Base-by-base conservation (phyloP, 371 early-diverging fungal species). In the Nematocida sp. region DNA sequence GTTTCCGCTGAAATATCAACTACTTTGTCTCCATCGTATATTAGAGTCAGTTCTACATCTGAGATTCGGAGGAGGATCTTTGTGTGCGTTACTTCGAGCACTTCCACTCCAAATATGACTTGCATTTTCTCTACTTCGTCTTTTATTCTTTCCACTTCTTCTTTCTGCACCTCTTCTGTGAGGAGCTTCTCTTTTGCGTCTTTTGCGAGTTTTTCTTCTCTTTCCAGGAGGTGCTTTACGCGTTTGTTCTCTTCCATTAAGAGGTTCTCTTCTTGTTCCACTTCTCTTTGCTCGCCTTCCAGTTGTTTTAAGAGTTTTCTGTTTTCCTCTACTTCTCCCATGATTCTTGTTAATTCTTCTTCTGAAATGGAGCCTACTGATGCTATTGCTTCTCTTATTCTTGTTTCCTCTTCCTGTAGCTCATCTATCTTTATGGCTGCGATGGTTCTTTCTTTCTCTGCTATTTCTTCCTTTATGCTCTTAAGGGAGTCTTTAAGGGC, bases 1-100 rank as follows among this genome's bases (percentile, higher is more conserved):
- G 49, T 54, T 32, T 61, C 75, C 1, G 75, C 75, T 20, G 39
- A 61, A 4, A 71, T 49, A 25, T 71, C 75, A 11, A 71, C 75
- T 32, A 71, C 48, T 0, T 5, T 45, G 20, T n/a, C 28, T n/a
- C 75, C 75, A 48, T 71, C 75, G 61, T 61, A 71, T 49, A 71
- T 71, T 9, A 59, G 13, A 32, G 61, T 71, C 18, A 71, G 38
- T 7, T 18, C 53, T 51, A 71, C 25, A 32, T 61, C 61, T 7
- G 47, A 59, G 23, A 71, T 20, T 18, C 49, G 38, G 23, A 71
- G 25, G 9, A 60, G 11, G 9, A 71, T 25, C 28, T 50, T 48
- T 26, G 48, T 50, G 64, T 71, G 75, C 5, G 75, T 33, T 20
- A 61, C 35, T 47, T 71, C 75, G 25, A 61, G 51, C 30, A 71